Conservation (phyloP, 2,329 filamentous ascomycete species). For the Paracoccidioides brasiliensis region DNA sequence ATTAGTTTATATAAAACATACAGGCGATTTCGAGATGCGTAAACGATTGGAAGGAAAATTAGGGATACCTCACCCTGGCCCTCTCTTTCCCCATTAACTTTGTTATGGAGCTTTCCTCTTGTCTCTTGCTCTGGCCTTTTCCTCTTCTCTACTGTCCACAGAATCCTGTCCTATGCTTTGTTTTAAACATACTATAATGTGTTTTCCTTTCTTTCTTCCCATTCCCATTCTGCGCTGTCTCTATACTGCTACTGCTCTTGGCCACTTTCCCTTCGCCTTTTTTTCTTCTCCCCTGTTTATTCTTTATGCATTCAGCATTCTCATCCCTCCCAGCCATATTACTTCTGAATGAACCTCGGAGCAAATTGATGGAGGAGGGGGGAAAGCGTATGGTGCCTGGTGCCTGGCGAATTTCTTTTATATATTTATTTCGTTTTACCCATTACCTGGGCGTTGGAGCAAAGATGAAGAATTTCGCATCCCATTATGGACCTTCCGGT, state of each 20-base stretch:
- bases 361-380: conserved; percentile 10
- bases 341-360: conserved; percentile 3
- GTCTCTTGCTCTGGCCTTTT: no score
- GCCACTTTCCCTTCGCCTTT: not conserved
- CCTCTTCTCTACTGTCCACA: no score
- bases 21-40: no score
- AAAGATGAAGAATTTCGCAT: not conserved
- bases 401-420: conserved; percentile 19
- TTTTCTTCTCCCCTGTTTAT: not conserved
- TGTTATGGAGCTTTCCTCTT: no score
- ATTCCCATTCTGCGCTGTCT: not conserved
- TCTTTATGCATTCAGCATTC: not conserved
- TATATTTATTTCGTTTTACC: not conserved
- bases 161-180: no score
- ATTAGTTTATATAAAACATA: conserved; percentile 2
- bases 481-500: not conserved
- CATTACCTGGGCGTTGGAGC: not conserved
- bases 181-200: not conserved
- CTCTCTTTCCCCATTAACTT: no score
- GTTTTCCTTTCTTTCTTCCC: conserved; percentile 2
- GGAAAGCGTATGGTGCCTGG: conserved; percentile 21
- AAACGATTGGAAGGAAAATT: no score
- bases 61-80: no score
- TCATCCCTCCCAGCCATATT: conserved; percentile 4
- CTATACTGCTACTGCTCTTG: not conserved